Conservation (phyloP, 2,329 filamentous ascomycete genomes). For the Colletotrichum chlorophyti region DNA sequence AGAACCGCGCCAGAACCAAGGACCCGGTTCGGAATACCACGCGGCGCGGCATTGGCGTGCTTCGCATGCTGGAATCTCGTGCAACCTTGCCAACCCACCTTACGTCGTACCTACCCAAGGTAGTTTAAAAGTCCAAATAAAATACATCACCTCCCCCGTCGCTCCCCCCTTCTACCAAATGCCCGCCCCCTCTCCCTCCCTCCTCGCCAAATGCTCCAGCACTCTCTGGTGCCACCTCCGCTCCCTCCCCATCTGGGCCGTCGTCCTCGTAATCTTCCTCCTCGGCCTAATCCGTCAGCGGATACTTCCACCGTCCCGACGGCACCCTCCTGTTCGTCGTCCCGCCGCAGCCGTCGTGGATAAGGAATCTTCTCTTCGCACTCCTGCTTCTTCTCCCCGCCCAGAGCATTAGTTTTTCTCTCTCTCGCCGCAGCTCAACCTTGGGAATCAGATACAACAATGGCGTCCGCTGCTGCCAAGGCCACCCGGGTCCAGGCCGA, state of each 20-base stretch:
- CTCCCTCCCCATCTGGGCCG: slow-evolving; percentile 48
- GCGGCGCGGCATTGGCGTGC: too few species aligned
- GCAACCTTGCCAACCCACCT: too few species aligned
- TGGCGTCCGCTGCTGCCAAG: slow-evolving; percentile 18
- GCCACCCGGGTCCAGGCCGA: slow-evolving; percentile 32
- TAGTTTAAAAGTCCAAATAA: not conserved
- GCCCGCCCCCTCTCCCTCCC: slow-evolving; percentile 26
- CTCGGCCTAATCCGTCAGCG: slow-evolving; percentile 41
- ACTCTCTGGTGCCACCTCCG: slow-evolving; percentile 49
- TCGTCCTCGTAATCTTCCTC: slow-evolving; percentile 45
- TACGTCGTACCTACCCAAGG: too few species aligned
- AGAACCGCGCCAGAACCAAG: too few species aligned
- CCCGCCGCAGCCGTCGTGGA: slow-evolving; percentile 11
- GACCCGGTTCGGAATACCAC: too few species aligned
- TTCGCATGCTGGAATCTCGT: too few species aligned
- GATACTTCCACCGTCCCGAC: slow-evolving; percentile 25
- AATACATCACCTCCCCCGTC: too few species aligned
- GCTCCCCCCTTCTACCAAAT: not conserved
- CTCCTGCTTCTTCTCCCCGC: not conserved
- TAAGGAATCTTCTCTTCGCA: slow-evolving; percentile 11
- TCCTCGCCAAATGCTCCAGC: slow-evolving; percentile 50
- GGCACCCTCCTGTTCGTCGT: slow-evolving; percentile 7
- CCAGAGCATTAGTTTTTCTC: not conserved
- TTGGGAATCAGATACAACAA: not conserved
- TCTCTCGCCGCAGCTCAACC: not conserved